Percentiles rank a stretch among this genome's conserved stretches.
These are phyloP conservation scores for Prunella vulgaris DNA, from an alignment of 257 asterid genomes.

Conservation along the genomic window DNA sequence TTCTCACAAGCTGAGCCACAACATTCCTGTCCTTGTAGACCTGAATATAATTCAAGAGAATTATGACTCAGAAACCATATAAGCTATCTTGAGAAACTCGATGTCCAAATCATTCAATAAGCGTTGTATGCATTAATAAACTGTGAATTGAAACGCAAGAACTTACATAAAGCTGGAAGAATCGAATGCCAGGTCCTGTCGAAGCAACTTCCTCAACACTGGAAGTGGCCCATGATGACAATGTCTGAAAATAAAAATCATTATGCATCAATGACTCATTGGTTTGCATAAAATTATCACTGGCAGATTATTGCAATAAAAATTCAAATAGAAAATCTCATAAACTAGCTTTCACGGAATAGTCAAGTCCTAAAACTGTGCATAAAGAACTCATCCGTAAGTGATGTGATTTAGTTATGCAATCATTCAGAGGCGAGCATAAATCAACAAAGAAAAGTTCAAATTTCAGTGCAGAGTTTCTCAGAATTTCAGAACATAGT, in stretches of 20 bases:
- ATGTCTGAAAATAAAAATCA: conserved; percentile 50
- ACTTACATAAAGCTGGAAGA: conserved; percentile 51
- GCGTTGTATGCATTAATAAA: neutral
- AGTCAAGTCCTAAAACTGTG: neutral
- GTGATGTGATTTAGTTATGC: neutral
- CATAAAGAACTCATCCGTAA: too few species aligned
- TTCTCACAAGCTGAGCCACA: conserved; percentile 86
- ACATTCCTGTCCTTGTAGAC: conserved; percentile 88
- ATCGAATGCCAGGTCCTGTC: conserved; percentile 47
- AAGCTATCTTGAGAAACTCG: neutral
- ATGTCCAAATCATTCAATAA: neutral
- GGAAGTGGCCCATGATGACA: conserved; percentile 60
- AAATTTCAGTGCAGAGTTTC: neutral
- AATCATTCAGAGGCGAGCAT: neutral
- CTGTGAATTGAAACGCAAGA: conserved; percentile 21
- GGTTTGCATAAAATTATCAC: neutral
- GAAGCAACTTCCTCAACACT: conserved; percentile 92
- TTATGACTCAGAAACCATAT: neutral
- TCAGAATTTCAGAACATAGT: neutral
- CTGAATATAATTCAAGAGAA: conserved; percentile 29
- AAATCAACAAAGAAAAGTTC: neutral
- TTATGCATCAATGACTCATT: conserved; percentile 3
- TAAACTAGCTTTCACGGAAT: neutral
- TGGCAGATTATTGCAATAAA: neutral
- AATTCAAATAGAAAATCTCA: neutral